Base-by-base conservation (phyloP, 2,329 filamentous ascomycete species). In the Rhynchosporium graminicola region DNA sequence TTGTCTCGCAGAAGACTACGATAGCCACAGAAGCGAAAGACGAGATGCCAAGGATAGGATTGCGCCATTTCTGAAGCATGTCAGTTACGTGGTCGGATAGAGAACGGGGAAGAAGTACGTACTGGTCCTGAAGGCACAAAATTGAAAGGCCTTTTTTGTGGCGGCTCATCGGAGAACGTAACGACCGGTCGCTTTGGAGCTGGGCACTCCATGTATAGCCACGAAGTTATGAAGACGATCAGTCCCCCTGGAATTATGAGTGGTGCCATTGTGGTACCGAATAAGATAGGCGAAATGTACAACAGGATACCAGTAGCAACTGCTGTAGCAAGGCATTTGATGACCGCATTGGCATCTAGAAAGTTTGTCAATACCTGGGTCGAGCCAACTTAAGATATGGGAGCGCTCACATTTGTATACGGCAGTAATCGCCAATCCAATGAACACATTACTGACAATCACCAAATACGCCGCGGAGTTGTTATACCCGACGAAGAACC, bases 301-400 rank as follows among this genome's bases (percentile, higher is more conserved):
- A 75, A 66, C 5, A 75, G 66, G 8, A 75, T 72, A 12, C 68
- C 72, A 8, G 73, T 74, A 2, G 73, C 72, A 7, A 74, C 62
- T 15, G 72, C 72, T 4, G 72, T 74, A 6, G 73, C 74, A 52
- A 75, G 70, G 62, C 73, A 75, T 58, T 75, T 74, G 65, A 75
- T 70, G 47, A 75, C 68, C 26, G 73, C 74, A 61, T 75, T 71
- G 61, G 73, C 74, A 61, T 75, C 72, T 75, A 40, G 12, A 12
- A 15, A 10, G 15, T 33, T 15, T 2, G 33, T 9, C 8, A 29
- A 38, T 9, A 20, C 20, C 20, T 1, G 20, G 20, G 20, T 20
- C 20, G 20, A 20, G 1, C 20, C 20, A 1, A 1, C 1, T 20
- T 1, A 20, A 20, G 20, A 20, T 1, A 20, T 20, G 20, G 13